Conservation (phyloP, 148 eudicot species). For the Nepenthes mirabilis region DNA sequence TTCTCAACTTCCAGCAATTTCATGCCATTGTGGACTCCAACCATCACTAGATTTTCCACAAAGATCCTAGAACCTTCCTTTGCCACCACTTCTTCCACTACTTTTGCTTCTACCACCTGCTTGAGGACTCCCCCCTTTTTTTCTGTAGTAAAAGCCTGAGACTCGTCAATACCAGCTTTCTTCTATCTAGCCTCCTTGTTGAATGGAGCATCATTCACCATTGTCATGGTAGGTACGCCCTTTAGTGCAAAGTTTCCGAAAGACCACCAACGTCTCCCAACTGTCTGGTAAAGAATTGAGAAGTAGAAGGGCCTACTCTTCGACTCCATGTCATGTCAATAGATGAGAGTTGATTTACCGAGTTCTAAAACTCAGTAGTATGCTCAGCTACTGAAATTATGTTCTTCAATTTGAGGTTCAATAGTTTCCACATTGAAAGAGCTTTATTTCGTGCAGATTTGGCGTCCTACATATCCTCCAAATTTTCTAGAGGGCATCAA, state of each 20-base stretch:
- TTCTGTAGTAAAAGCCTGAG: neutral
- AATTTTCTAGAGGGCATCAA: neutral
- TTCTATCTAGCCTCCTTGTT: neutral
- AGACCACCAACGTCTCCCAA: neutral
- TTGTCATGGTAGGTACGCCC: neutral
- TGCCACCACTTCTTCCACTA: too few relatives aligned
- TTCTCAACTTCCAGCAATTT: too few relatives aligned
- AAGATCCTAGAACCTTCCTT: neutral
- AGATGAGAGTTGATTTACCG: neutral
- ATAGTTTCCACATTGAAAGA: neutral
- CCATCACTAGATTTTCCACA: neutral
- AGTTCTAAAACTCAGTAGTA: neutral
- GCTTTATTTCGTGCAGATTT: neutral
- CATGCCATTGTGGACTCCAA: neutral
- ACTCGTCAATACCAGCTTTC: neutral
- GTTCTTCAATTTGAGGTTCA: neutral
- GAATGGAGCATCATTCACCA: neutral
- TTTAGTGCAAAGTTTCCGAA: neutral
- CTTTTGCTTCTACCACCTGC: neutral
- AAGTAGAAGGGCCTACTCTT: neutral
- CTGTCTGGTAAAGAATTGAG: neutral
- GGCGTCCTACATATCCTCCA: neutral
- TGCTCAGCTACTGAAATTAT: neutral
- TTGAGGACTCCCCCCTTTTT: neutral
- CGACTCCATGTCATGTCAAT: neutral